Base-by-base conservation (phyloP, 2,329 filamentous ascomycete species). In the Pyrenochaeta sp. region DNA sequence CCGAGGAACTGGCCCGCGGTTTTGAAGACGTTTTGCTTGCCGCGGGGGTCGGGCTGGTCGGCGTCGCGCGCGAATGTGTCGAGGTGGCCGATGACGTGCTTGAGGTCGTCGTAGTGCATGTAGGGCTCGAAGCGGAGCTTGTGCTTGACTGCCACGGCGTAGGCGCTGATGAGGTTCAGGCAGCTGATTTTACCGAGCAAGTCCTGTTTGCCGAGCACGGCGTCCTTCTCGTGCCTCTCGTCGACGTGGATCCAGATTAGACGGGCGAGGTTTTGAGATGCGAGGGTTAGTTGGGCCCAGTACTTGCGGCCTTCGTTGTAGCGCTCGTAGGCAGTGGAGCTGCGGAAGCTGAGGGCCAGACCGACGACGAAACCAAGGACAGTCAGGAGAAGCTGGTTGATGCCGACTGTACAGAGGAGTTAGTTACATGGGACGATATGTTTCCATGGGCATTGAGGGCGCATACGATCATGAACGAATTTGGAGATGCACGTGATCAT, bases 61-160 rank as follows among this genome's bases (percentile, higher is more conserved):
- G 61, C 82, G 5, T 75, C 72, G 43, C 77, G 83, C 36, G 89
- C 88, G 58, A 89, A 89, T 0, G 88, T 92, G 55, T 89, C 81
- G 17, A 95, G 77, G 61, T 92, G 85, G 4, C 79, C 79, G 20
- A 92, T 81, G 2, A 92, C 75, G 22, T 85, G 82, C 21, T 81
- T 73, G 4, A 94, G 74, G 60, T 94, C 89, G 2, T 86, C 81
- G 65, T 94, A 92, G 38, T 86, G 81, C 21, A 83, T 82, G 59
- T 87, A 89, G 0, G 89, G 89, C 65, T 94, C 89, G 66, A 93
- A 93, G 10, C 90, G 88, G n/a, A 94, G 80, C 58, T 84, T 86
- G 72, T 93, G 90, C 73, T 93, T 94, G 44, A 94, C 77, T 2
- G 89, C 75, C 4, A 89, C 77, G n/a, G 88, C 80, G 61, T 89